Evolutionary conservation across 768 basidiomycete species (phyloP).

Genomic region (Mycena maculata): DNA sequence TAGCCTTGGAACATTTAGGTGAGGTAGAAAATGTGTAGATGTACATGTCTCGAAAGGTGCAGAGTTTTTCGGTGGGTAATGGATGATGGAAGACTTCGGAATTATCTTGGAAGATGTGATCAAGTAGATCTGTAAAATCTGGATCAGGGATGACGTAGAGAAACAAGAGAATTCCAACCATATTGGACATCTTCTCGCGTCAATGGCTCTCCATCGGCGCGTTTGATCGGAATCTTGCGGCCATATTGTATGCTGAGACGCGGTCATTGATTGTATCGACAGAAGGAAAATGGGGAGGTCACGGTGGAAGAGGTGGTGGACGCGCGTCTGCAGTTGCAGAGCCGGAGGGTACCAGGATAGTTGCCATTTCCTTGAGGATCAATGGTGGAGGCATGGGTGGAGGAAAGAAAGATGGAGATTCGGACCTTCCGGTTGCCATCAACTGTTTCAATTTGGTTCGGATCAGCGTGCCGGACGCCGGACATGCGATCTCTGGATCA

Average conservation of each 20-base stretch:
- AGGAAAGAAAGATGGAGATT: no score
- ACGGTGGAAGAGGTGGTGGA: conserved; percentile 66
- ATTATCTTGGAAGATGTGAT: conserved; percentile 80
- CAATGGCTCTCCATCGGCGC: conserved; percentile 84
- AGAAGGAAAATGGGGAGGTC: conserved; percentile 41
- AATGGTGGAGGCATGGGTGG: no score
- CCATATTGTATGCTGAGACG: conserved; percentile 64
- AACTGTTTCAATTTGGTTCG: no score
- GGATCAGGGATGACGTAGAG: conserved; percentile 8
- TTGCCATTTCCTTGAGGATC: no score
- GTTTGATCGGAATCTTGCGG: conserved; percentile 82
- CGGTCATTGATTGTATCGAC: conserved; percentile 23
- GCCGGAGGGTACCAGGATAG: conserved; percentile 21
- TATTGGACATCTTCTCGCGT: conserved; percentile 88
- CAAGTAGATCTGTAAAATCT: conserved; percentile 63
- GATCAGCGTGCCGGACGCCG: no score
- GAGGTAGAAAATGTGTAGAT: conserved; percentile 84
- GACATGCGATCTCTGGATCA: no score
- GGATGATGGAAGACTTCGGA: conserved; percentile 79
- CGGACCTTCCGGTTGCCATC: no score
- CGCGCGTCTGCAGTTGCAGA: conserved; percentile 52
- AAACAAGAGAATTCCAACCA: conserved; percentile 41
- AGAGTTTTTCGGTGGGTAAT: conserved; percentile 53
- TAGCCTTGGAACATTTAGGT: conserved; percentile 85
- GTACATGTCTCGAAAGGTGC: conserved; percentile 87